phyloP scores from a whole-genome alignment of 495 filamentous ascomycete genomes.

The Physcia stellaris region DNA sequence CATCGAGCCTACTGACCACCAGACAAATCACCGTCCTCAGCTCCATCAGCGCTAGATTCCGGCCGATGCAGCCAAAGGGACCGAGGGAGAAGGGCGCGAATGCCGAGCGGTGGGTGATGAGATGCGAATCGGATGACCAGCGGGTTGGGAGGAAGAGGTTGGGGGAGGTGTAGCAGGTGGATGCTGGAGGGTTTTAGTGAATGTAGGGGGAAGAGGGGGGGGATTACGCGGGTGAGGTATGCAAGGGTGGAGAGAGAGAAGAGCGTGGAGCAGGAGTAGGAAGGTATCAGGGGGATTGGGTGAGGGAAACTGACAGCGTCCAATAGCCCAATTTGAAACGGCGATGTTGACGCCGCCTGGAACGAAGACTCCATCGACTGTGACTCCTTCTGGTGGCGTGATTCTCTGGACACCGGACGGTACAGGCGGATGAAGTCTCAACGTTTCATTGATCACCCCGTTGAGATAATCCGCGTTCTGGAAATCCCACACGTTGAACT shows the following conservation, averaged over 20 bases:
- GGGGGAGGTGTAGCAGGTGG: conserved; percentile 23
- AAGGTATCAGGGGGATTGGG: no score
- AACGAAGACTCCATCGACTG: conserved; percentile 19
- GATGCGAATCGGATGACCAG: conserved; percentile 33
- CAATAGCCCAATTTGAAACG: conserved; percentile 31
- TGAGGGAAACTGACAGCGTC: conserved; percentile 6
- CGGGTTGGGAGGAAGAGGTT: conserved; percentile 41
- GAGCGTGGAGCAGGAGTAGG: no score
- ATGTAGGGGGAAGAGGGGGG: no score
- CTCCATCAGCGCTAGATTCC: conserved; percentile 34
- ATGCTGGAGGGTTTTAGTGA: conserved; percentile 11
- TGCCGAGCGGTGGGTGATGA: conserved; percentile 29
- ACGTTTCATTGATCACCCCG: conserved; percentile 38
- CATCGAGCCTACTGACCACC: conserved; percentile 29
- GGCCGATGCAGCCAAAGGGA: conserved; percentile 30
- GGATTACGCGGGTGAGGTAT: no score
- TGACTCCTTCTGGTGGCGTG: conserved; percentile 18
- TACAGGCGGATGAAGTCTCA: conserved; percentile 39
- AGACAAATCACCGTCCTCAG: conserved; percentile 29
- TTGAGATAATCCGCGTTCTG: conserved; percentile 30
- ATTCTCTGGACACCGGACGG: conserved; percentile 29
- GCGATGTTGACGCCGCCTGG: conserved; percentile 21
- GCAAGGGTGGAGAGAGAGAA: no score
- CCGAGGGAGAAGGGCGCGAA: conserved; percentile 36
- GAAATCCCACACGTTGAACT: conserved; percentile 9